phyloP scores from a whole-genome alignment of 176 grass and related monocot species.

The Rhynchospora breviuscula region DNA sequence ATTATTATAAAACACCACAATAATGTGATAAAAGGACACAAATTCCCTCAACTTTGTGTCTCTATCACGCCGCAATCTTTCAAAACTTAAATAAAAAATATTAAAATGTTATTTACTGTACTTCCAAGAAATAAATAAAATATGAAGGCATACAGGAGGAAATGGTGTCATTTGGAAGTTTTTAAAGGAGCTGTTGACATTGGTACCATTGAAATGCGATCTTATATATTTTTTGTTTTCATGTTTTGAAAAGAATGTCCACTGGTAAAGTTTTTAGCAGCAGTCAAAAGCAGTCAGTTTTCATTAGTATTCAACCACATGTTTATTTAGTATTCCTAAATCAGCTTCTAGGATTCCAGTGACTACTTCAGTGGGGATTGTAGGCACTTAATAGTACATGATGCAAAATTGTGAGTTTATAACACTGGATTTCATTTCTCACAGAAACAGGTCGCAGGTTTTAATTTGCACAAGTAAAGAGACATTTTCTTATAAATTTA shows the following conservation, averaged over 20 bases:
- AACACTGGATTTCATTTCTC: not conserved
- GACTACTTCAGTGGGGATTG: not conserved
- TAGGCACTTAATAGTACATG: not conserved
- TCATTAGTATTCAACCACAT: not conserved
- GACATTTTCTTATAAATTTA: not conserved
- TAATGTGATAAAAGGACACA: not conserved
- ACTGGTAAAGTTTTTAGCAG: not conserved
- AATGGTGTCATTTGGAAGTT: not conserved
- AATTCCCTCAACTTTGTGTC: not conserved
- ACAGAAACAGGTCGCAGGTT: not conserved
- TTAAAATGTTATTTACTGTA: too few species aligned
- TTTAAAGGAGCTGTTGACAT: not conserved
- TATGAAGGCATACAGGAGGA: not conserved
- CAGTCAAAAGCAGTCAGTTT: not conserved
- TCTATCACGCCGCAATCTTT: not conserved
- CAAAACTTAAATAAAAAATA: not conserved
- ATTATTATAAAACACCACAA: not conserved
- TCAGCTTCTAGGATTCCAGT: not conserved
- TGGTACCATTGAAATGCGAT: not conserved
- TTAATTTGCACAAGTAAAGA: not conserved
- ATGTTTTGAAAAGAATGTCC: not conserved
- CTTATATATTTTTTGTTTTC: not conserved
- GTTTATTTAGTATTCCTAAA: not conserved
- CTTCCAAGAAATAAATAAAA: too few species aligned
- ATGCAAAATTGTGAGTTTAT: not conserved